These are phyloP conservation scores for Fusarium piperis DNA, from an alignment of 2,329 filamentous ascomycete species.

Conservation along the genomic window DNA sequence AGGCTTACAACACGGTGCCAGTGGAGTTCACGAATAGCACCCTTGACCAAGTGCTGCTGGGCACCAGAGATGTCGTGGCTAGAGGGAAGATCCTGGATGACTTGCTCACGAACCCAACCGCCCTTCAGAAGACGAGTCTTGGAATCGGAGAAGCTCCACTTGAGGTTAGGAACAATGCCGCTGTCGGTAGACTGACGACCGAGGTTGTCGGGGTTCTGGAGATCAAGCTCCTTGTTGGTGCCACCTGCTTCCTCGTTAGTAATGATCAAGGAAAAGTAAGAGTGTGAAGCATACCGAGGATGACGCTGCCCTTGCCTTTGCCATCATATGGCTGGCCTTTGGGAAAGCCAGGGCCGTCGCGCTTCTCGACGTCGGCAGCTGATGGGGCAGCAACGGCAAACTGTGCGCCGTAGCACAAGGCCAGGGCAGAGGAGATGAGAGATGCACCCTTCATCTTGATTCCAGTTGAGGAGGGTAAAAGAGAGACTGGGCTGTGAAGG, in stretches of 20 bases:
- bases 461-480: not conserved
- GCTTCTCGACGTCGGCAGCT: constrained; percentile 16
- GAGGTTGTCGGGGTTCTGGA: constrained; percentile 71
- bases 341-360: constrained; percentile 49
- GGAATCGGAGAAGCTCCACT: constrained; percentile 76
- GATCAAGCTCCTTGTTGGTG: constrained; percentile 69
- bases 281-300: constrained; percentile 58
- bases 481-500: not conserved
- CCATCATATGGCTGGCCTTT: constrained; percentile 66
- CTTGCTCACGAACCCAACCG: constrained; percentile 73
- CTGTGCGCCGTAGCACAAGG: constrained; percentile 13
- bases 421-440: constrained; percentile 21
- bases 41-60: constrained; percentile 74
- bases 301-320: constrained; percentile 66
- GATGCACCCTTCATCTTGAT: constrained; percentile 18
- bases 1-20: constrained; percentile 72
- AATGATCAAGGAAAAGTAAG: not conserved
- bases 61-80: constrained; percentile 74
- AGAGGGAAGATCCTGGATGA: constrained; percentile 71
- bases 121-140: constrained; percentile 70
- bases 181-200: constrained; percentile 69
- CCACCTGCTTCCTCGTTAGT: constrained; percentile 57
- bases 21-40: constrained; percentile 72
- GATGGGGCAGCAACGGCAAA: constrained; percentile 22
- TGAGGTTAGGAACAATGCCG: constrained; percentile 72